A percentile compares a stretch with the other conserved stretches of the same genome.
phyloP scores from a whole-genome alignment of 2,329 filamentous ascomycete species.

The Colletotrichum kahawae region DNA sequence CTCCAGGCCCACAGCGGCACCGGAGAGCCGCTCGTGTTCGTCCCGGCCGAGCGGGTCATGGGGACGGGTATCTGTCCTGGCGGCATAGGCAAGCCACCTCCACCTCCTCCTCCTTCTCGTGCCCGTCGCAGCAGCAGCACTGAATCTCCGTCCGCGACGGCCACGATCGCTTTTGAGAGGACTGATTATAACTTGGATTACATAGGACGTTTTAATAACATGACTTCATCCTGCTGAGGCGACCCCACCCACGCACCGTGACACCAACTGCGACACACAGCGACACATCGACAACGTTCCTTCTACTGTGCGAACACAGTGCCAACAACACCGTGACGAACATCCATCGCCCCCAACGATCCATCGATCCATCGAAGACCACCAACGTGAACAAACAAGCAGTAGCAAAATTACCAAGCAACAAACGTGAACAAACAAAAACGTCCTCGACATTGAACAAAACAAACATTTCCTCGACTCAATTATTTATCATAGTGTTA shows the following conservation, averaged over 20 bases:
- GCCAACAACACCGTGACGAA: neutral
- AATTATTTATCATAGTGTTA: neutral
- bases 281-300: neutral
- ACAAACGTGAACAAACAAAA: neutral
- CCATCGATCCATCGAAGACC: neutral
- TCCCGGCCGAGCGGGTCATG: slow-evolving; percentile 17
- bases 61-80: slow-evolving; percentile 15
- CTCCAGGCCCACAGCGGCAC: slow-evolving; percentile 4
- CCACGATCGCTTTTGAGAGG: slow-evolving; percentile 11
- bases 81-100: slow-evolving; percentile 18
- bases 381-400: neutral
- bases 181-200: slow-evolving; percentile 17
- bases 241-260: neutral
- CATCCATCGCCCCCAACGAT: neutral
- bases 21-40: slow-evolving; percentile 18
- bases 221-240: slow-evolving; percentile 14
- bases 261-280: neutral
- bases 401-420: neutral
- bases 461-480: neutral
- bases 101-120: slow-evolving; percentile 4
- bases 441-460: neutral
- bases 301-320: neutral
- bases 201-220: slow-evolving; percentile 20
- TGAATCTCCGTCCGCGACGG: neutral
- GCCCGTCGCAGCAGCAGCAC: neutral